phyloP scores from a whole-genome alignment of 768 basidiomycete genomes.

The Royoungia palumana region DNA sequence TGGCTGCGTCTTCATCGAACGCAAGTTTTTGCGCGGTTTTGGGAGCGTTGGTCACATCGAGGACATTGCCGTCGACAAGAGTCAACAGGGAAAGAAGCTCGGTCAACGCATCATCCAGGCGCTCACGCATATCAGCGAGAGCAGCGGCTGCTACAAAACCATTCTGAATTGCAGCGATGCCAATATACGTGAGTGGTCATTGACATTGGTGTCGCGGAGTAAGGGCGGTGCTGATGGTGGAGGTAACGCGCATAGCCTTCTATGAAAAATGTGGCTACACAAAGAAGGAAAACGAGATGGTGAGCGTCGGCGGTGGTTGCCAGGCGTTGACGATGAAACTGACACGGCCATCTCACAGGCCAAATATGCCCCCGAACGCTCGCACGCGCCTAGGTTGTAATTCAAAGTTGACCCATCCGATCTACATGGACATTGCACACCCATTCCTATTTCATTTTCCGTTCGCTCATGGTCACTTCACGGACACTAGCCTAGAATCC shows the following conservation, averaged over 20 bases:
- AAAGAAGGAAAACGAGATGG: slow-evolving; percentile 95
- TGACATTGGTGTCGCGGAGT: background rate
- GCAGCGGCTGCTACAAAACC: slow-evolving; percentile 87
- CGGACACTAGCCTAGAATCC: slow-evolving; percentile 7
- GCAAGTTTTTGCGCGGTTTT: slow-evolving; percentile 88
- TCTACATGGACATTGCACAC: slow-evolving; percentile 12
- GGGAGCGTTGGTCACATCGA: slow-evolving; percentile 94
- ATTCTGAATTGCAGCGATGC: slow-evolving; percentile 91
- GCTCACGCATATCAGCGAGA: slow-evolving; percentile 80
- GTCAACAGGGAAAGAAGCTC: slow-evolving; percentile 87
- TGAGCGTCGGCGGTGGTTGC: slow-evolving; percentile 23
- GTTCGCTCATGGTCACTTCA: slow-evolving; percentile 8
- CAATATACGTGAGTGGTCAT: slow-evolving; percentile 76
- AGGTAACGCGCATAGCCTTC: slow-evolving; percentile 59
- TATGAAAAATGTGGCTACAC: slow-evolving; percentile 94
- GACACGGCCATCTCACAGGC: slow-evolving; percentile 36
- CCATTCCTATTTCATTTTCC: slow-evolving; percentile 3
- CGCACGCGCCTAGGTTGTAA: slow-evolving; percentile 21
- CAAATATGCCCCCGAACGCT: slow-evolving; percentile 51
- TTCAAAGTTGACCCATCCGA: background rate
- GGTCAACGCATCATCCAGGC: slow-evolving; percentile 86
- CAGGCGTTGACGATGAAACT: slow-evolving; percentile 2
- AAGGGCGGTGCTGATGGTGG: slow-evolving; percentile 8
- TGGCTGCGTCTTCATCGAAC: slow-evolving; percentile 85
- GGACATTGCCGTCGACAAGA: slow-evolving; percentile 91